A percentile compares a stretch with the other conserved stretches of the same genome.
These are phyloP conservation scores for Phialocephala subalpina DNA, from an alignment of 2,329 filamentous ascomycete species.

Conservation along the genomic window DNA sequence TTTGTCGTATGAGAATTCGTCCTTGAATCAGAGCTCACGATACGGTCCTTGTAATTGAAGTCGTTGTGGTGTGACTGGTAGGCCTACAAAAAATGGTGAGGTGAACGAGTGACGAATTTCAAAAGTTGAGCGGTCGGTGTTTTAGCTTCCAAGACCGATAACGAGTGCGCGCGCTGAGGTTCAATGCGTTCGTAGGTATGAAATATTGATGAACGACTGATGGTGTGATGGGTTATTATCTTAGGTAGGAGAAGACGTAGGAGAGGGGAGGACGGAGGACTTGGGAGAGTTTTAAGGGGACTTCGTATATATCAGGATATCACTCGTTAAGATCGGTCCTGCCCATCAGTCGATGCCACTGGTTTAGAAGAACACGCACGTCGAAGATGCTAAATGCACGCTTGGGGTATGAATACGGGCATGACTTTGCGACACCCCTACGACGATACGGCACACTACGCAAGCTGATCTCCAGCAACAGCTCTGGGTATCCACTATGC, in stretches of 20 bases:
- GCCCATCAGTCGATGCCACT: neutral
- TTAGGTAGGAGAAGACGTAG: slow-evolving; percentile 4
- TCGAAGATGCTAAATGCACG: slow-evolving; percentile 7
- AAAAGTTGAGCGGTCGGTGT: neutral
- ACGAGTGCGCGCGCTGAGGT: slow-evolving; percentile 9
- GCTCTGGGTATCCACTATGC: too few species aligned
- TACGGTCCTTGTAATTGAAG: neutral
- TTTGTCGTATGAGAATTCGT: neutral
- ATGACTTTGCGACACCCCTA: slow-evolving; percentile 8
- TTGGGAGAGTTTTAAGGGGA: slow-evolving; percentile 4
- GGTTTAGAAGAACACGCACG: neutral
- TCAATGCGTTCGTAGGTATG: slow-evolving; percentile 5
- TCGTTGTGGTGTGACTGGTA: slow-evolving; percentile 1
- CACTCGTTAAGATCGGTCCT: slow-evolving; percentile 2
- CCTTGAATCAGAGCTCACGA: neutral
- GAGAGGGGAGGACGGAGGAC: slow-evolving; percentile 1
- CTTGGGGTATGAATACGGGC: slow-evolving; percentile 18
- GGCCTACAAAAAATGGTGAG: neutral
- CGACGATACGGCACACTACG: slow-evolving; percentile 1
- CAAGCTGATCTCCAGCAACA: slow-evolving; percentile 9
- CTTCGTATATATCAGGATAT: slow-evolving; percentile 8
- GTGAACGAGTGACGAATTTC: slow-evolving; percentile 1
- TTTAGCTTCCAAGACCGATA: slow-evolving; percentile 11
- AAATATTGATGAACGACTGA: slow-evolving; percentile 18
- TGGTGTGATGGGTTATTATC: slow-evolving; percentile 13